phyloP scores from a whole-genome alignment of 345 rosid genomes.

The Erysimum cheiranthoides region DNA sequence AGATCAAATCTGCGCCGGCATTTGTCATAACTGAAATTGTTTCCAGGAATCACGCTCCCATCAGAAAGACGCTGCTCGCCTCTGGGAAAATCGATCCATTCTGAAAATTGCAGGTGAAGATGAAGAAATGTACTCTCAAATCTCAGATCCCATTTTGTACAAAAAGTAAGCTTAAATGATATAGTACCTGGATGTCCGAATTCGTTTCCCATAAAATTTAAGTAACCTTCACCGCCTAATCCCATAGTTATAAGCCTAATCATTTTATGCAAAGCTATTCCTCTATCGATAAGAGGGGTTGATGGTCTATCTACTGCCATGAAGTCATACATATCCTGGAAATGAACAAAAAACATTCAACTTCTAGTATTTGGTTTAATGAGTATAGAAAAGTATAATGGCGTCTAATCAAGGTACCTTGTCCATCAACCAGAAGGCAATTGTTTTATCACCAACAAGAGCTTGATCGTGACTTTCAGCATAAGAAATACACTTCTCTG shows the following conservation, averaged over 20 bases:
- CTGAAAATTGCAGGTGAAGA: slow-evolving; percentile 51
- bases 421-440: slow-evolving; percentile 99
- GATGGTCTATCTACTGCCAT: slow-evolving; percentile 92
- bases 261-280: slow-evolving; percentile 97
- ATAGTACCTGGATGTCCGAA: slow-evolving; percentile 96
- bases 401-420: slow-evolving; percentile 57
- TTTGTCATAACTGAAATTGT: slow-evolving; percentile 80
- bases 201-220: slow-evolving; percentile 99
- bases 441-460: slow-evolving; percentile 96
- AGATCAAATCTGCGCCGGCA: slow-evolving; percentile 96
- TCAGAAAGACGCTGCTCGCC: slow-evolving; percentile 77
- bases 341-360: slow-evolving; percentile 18
- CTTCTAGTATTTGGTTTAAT: background rate
- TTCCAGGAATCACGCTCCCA: slow-evolving; percentile 72
- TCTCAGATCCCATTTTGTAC: background rate
- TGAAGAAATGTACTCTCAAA: slow-evolving; percentile 3
- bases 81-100: slow-evolving; percentile 99
- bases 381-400: slow-evolving; percentile 11
- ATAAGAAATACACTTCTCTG: slow-evolving; percentile 83
- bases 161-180: slow-evolving; percentile 22
- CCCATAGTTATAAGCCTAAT: slow-evolving; percentile 97
- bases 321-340: slow-evolving; percentile 97
- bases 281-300: slow-evolving; percentile 86
- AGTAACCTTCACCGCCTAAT: slow-evolving; percentile 96
- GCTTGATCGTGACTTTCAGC: slow-evolving; percentile 99